Percentiles rank a stretch among this genome's conserved stretches.
Evolutionary conservation across 306 rosid species (phyloP).

Genomic region (Fragaria ananassa): DNA sequence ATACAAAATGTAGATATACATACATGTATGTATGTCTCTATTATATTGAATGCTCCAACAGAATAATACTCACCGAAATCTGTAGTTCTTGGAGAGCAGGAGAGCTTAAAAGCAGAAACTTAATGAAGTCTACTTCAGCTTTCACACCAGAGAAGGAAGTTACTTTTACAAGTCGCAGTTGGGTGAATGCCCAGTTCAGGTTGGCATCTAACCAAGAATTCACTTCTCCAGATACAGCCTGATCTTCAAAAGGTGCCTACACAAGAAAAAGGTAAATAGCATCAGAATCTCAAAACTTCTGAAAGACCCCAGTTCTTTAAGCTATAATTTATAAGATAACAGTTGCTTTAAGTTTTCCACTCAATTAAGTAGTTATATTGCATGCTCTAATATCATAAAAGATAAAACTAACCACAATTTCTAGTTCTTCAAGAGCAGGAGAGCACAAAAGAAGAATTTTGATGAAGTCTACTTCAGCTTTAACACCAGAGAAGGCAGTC

Average conservation of each 20-base stretch:
- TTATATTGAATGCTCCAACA: neutral
- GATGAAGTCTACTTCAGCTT: constrained; percentile 53
- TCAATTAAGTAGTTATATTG: neutral
- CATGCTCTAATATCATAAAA: neutral
- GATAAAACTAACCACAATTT: constrained; percentile 46
- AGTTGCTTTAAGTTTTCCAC: neutral
- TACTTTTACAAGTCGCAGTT: constrained; percentile 4
- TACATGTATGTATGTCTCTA: neutral
- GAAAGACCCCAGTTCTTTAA: neutral
- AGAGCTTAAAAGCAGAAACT: constrained; percentile 29
- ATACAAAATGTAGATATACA: neutral
- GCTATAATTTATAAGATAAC: neutral
- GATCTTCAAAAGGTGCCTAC: constrained; percentile 1
- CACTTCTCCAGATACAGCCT: neutral
- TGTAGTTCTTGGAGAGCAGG: constrained; percentile 53
- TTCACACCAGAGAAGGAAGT: constrained; percentile 3
- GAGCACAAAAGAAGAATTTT: constrained; percentile 47
- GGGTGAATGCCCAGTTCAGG: constrained; percentile 46
- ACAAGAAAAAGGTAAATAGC: neutral
- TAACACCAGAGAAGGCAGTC: constrained; percentile 37
- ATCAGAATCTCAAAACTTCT: neutral
- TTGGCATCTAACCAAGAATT: constrained; percentile 4
- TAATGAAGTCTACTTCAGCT: constrained; percentile 25
- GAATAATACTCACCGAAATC: constrained; percentile 42
- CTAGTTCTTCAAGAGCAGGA: constrained; percentile 51